Evolutionary conservation across 1,284 basidiomycete species (phyloP).

Genomic region (Austroboletus rostrupii): DNA sequence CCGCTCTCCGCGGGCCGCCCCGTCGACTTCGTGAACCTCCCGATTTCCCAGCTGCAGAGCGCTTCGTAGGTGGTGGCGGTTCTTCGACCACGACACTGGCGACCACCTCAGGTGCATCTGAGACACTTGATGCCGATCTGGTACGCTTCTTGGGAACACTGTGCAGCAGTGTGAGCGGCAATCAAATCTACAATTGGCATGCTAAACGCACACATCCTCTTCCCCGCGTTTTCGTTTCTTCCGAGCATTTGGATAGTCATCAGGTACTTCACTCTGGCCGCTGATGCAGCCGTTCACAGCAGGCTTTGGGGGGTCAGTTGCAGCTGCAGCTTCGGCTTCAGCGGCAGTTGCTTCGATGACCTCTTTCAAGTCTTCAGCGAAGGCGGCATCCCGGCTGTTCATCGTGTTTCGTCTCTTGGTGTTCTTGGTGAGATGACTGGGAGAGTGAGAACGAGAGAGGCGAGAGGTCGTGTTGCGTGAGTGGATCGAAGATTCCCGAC

Average conservation of each 20-base stretch:
- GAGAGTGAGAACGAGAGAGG: slow-evolving; percentile 74
- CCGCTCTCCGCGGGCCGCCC: slow-evolving; percentile 31
- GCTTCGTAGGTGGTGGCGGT: slow-evolving; percentile 31
- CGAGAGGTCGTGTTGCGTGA: slow-evolving; percentile 52
- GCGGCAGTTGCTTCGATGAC: slow-evolving; percentile 69
- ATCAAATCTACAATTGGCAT: slow-evolving; percentile 7
- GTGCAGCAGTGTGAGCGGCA: slow-evolving; percentile 15
- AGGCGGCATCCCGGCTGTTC: slow-evolving; percentile 94
- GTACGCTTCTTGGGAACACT: slow-evolving; percentile 64
- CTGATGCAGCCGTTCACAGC: slow-evolving; percentile 26
- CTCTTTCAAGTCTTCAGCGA: slow-evolving; percentile 81
- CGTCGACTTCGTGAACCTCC: slow-evolving; percentile 37
- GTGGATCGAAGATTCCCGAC: slow-evolving; percentile 61
- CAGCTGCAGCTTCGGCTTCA: slow-evolving; percentile 45
- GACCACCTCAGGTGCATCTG: slow-evolving; percentile 45
- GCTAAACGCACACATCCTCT: slow-evolving; percentile 58
- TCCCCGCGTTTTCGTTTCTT: slow-evolving; percentile 74
- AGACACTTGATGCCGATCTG: slow-evolving; percentile 64
- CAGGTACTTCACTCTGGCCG: slow-evolving; percentile 39
- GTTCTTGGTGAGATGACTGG: slow-evolving; percentile 52
- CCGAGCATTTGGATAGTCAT: slow-evolving; percentile 46
- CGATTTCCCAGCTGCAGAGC: slow-evolving; percentile 27
- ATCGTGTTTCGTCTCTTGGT: slow-evolving; percentile 90
- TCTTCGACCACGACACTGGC: slow-evolving; percentile 43
- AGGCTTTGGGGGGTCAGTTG: slow-evolving; percentile 33